These are phyloP conservation scores for Trichoderma sp. DNA, from an alignment of 2,329 filamentous ascomycete species.

Conservation along the genomic window DNA sequence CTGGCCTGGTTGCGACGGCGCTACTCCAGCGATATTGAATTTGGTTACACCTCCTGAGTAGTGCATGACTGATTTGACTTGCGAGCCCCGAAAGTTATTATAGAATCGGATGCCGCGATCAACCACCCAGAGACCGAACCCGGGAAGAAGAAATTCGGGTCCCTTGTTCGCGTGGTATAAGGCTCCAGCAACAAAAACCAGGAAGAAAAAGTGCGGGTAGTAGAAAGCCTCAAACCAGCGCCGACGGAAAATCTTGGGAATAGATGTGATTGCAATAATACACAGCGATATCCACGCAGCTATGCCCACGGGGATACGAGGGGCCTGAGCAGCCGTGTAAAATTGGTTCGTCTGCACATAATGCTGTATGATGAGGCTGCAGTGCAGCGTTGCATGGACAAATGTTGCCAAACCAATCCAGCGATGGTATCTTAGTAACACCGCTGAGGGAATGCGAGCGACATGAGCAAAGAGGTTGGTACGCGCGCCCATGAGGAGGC, in stretches of 20 bases:
- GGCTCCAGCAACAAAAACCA: not conserved
- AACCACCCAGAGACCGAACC: not conserved
- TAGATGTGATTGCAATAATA: constrained; percentile 26
- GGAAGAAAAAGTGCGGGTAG: not conserved
- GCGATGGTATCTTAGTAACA: not conserved
- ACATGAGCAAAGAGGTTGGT: constrained; percentile 25
- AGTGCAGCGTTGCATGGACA: constrained; percentile 26
- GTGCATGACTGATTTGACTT: constrained; percentile 19
- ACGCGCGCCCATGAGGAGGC: constrained; percentile 26
- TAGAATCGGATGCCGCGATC: not conserved
- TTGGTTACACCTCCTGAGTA: constrained; percentile 27
- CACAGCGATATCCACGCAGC: constrained; percentile 25
- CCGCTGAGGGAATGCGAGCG: not conserved
- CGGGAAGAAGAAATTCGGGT: not conserved
- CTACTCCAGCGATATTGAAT: constrained; percentile 24
- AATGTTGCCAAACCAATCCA: not conserved
- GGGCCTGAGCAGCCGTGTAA: constrained; percentile 16
- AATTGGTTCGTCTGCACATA: constrained; percentile 27
- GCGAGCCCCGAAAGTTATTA: constrained; percentile 3
- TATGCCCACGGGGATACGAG: constrained; percentile 25
- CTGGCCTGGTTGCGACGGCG: constrained; percentile 23
- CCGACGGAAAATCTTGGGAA: constrained; percentile 14
- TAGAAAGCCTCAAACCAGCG: not conserved
- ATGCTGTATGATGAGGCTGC: constrained; percentile 25
- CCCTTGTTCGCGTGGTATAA: not conserved